Conservation (phyloP, 305 asterid species). For the Solanum hybrid region DNA sequence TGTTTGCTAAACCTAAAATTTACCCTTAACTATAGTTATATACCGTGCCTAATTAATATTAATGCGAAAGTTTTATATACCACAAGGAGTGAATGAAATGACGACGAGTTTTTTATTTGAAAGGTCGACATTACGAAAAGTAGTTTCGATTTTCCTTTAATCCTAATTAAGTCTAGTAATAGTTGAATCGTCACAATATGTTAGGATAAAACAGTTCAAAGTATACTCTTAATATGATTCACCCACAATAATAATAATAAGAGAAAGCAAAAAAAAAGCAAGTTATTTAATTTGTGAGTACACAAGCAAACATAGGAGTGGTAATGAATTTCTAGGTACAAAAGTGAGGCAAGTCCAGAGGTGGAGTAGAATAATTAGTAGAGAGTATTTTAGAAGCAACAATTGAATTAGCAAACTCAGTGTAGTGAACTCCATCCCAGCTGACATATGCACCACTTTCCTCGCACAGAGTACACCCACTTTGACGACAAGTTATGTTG, state of each 20-base stretch:
- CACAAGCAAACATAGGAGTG: background rate
- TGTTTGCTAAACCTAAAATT: too few relatives aligned
- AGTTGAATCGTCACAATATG: background rate
- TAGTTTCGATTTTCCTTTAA: background rate
- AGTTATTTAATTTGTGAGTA: background rate
- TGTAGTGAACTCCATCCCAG: conserved; percentile 55
- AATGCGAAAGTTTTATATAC: background rate
- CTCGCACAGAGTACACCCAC: conserved; percentile 24
- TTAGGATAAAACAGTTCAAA: background rate
- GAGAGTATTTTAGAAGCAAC: conserved; percentile 31
- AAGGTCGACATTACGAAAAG: background rate
- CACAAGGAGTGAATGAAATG: background rate
- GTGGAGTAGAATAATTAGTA: conserved; percentile 29
- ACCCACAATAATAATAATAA: background rate
- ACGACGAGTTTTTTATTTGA: too few relatives aligned
- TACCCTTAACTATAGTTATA: too few relatives aligned
- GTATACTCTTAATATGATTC: background rate
- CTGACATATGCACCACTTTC: conserved; percentile 18
- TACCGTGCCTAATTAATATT: background rate
- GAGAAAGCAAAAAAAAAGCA: background rate
- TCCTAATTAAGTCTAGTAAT: background rate
- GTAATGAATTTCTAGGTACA: conserved; percentile 13
- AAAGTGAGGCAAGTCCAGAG: conserved; percentile 19
- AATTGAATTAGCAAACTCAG: conserved; percentile 35
- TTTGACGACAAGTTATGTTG: conserved; percentile 19